phyloP scores from a whole-genome alignment of 768 basidiomycete genomes.

The Termitomyces sp. region DNA sequence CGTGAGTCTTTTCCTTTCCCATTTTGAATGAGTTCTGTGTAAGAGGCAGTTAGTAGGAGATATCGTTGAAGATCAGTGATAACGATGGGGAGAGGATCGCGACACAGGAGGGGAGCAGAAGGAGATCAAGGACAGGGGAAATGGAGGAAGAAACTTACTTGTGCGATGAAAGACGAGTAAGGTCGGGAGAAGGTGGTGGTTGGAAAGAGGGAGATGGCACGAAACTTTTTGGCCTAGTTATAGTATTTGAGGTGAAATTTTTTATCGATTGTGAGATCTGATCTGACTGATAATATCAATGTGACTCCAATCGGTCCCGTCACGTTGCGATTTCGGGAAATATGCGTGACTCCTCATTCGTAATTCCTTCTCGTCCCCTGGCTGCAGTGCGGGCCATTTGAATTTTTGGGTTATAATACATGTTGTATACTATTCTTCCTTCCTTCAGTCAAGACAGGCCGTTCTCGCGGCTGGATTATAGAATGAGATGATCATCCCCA shows the following conservation, averaged over 20 bases:
- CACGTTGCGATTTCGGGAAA: neutral
- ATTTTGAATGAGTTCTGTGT: conserved; percentile 62
- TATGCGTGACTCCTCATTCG: neutral
- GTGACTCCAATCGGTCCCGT: conserved; percentile 32
- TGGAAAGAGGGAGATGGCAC: conserved; percentile 33
- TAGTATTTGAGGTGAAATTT: conserved; percentile 46
- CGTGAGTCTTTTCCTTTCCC: conserved; percentile 95
- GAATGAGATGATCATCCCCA: conserved; percentile 4
- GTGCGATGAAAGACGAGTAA: conserved; percentile 25
- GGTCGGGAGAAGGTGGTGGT: conserved; percentile 41
- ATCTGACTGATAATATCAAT: conserved; percentile 49
- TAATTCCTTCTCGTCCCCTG: neutral
- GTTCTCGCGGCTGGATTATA: conserved; percentile 5
- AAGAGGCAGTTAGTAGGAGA: conserved; percentile 19
- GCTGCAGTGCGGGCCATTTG: neutral
- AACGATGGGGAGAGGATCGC: conserved; percentile 7
- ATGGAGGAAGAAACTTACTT: conserved; percentile 26
- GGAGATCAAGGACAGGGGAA: conserved; percentile 5
- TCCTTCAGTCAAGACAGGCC: neutral
- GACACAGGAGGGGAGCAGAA: conserved; percentile 17
- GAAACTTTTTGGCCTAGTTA: conserved; percentile 56
- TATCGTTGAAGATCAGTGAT: conserved; percentile 18
- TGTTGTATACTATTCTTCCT: neutral
- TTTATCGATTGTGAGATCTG: conserved; percentile 55
- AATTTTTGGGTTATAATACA: conserved; percentile 7